These are phyloP conservation scores for Pugionium dolabratum DNA, from an alignment of 345 rosid species.

Conservation along the genomic window DNA sequence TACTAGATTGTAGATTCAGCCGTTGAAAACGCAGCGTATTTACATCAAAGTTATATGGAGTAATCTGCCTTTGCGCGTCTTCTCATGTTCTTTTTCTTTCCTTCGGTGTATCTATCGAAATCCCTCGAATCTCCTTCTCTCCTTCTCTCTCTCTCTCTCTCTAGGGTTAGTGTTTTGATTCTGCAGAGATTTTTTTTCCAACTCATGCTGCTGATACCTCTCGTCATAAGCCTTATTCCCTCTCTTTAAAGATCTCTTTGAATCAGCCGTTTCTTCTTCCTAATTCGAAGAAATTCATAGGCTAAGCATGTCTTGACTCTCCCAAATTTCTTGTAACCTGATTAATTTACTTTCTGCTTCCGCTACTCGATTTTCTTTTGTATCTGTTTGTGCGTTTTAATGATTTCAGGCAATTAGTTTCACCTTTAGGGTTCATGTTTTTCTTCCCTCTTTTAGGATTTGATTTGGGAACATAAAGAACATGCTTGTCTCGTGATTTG, in stretches of 20 bases:
- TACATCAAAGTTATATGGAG: slow-evolving; percentile 8
- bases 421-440: not conserved
- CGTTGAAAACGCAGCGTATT: slow-evolving; percentile 41
- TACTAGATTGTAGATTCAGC: slow-evolving; percentile 13
- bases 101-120: slow-evolving; percentile 13
- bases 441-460: not conserved
- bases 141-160: slow-evolving; percentile 5
- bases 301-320: slow-evolving; percentile 50
- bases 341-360: not conserved
- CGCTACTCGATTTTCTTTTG: not conserved
- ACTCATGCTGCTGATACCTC: slow-evolving; percentile 13
- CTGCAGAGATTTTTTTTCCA: slow-evolving; percentile 1
- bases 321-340: slow-evolving; percentile 42
- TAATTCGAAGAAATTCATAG: slow-evolving; percentile 31
- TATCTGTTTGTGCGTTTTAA: not conserved
- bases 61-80: slow-evolving; percentile 37
- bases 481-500: not conserved
- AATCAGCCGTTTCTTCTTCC: slow-evolving; percentile 11
- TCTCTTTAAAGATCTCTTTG: not conserved
- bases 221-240: slow-evolving; percentile 14
- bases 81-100: slow-evolving; percentile 20
- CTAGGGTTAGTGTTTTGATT: slow-evolving; percentile 62
- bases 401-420: slow-evolving; percentile 4
- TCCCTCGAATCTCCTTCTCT: slow-evolving; percentile 23
- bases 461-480: not conserved